Evolutionary conservation across 352 stramenopile species (phyloP), one percentile per base, ranked within the genome.

Genomic region (Pythium angustatum): DNA sequence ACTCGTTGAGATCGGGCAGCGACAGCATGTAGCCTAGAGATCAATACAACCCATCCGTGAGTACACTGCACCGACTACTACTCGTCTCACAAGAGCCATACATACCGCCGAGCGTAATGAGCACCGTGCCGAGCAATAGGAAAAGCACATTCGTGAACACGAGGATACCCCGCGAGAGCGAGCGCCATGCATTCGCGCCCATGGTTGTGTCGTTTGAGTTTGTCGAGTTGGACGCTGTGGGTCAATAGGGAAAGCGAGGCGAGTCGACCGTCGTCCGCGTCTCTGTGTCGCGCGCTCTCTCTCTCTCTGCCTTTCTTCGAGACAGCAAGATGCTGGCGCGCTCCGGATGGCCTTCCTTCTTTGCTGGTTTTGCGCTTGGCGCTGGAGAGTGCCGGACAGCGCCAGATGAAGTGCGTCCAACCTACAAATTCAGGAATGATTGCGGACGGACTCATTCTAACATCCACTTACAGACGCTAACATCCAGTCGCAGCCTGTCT

Each of bases 81-180:
- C 21, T 17, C 19, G 12, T 47, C 11, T 24, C 7, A 30, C 17
- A 31, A 15, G 2, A 22, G n/a, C n/a, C n/a, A n/a, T n/a, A 50
- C 79, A 24, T 51, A 93, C 84, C 83, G 66, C 85, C 85, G 41
- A 94, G 85, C 15, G 77, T 85, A 47, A 94, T 79, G 48, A 94
- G 83, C 38, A 94, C 83, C 4, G 80, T 79, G 66, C 85, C 85
- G n/a, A 94, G 71, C 34, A 91, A 68, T 54, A 94, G 70, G 76
- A 94, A 94, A 47, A 94, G 78, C 73, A 94, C 83, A 71, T 94
- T 94, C n/a, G 83, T 93, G 70, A 94, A 94, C 58, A 94, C 85
- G 51, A 94, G 73, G 51, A 94, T 81, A 58, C 83, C 88, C 31
- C 85, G 78, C 53, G 81, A 88, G 31, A 94, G 71, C 44, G 79